Evolutionary conservation across 75 land plant genomes (phyloP).

Genomic region (Larix kaempferi): DNA sequence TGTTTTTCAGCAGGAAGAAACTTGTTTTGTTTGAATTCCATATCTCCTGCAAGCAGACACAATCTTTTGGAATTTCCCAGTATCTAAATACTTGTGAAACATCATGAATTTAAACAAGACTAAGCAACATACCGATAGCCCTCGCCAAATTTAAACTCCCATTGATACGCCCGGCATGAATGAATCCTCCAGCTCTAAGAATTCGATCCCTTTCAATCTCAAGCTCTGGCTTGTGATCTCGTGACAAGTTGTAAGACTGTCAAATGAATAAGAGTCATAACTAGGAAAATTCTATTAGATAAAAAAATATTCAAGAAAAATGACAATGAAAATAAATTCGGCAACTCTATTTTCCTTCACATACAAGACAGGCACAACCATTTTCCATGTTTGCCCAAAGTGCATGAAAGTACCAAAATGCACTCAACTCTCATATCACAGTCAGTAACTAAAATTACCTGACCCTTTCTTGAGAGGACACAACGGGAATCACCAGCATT

Average conservation of each 20-base stretch:
- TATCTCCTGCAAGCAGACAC: slow-evolving; percentile 62
- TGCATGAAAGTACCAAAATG: neutral
- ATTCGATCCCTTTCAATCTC: slow-evolving; percentile 84
- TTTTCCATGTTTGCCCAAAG: neutral
- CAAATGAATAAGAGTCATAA: slow-evolving; percentile 1
- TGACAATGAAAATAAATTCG: neutral
- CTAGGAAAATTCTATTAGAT: neutral
- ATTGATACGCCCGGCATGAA: slow-evolving; percentile 85
- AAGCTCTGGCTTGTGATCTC: slow-evolving; percentile 93
- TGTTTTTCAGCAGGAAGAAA: slow-evolving; percentile 85
- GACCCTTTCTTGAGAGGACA: slow-evolving; percentile 84
- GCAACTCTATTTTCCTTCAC: neutral
- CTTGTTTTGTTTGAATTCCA: slow-evolving; percentile 92
- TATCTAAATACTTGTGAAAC: neutral
- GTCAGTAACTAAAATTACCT: slow-evolving; percentile 29
- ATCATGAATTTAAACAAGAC: slow-evolving; percentile 3
- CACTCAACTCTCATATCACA: neutral
- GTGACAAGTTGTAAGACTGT: slow-evolving; percentile 81
- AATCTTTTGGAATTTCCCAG: neutral
- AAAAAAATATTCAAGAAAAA: neutral
- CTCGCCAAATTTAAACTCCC: slow-evolving; percentile 89
- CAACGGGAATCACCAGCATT: slow-evolving; percentile 99
- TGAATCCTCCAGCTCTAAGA: slow-evolving; percentile 81
- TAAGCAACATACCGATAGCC: slow-evolving; percentile 64
- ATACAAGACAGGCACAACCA: neutral